Base-by-base conservation (phyloP, 148 eudicot species). In the Camellia granthamiana region DNA sequence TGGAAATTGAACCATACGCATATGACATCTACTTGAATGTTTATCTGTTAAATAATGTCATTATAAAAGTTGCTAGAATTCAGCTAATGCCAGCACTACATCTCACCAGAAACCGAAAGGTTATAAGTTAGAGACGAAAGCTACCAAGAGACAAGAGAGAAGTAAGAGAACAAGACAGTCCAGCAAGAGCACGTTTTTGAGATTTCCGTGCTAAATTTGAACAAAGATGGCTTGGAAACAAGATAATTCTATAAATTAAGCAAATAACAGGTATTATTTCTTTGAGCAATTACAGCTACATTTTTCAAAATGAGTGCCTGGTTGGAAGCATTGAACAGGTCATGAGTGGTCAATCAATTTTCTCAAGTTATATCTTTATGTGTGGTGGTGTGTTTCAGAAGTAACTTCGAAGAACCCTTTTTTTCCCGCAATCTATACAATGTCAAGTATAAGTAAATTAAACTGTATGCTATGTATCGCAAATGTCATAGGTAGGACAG, bases 141-240 rank as follows among this genome's bases (percentile, higher is more conserved):
- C 23, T n/a, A 76, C 55, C 55, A 8, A 19, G 11, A 76, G 42
- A 47, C 4, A 61, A 46, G 6, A 60, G 15, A 59, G 46, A 75
- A 59, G 15, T 5, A 75, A 60, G 54, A 76, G 69, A 61, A 60
- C 18, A 42, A 76, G 42, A 70, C 65, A 59, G 19, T 44, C 68
- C 30, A 44, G 15, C 41, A 46, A 60, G 54, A 61, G 19, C 6
- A n/a, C 38, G 55, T 46, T 4, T 18, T 9, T 41, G 51, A 60
- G 49, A n/a, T 15, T 18, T 18, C 41, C 9, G 6, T 42, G 8
- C 30, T 12, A 76, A 43, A 76, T 5, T 11, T 61, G 18, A 11
- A 72, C 1, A 30, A 44, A 2, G 38, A 76, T 16, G 18, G 13
- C 70, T 64, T 63, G n/a, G n/a, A 18, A 63, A 77, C 41, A 77